Evolutionary conservation across 2,329 filamentous ascomycete species (phyloP).

Genomic region (Cadophora sp.): DNA sequence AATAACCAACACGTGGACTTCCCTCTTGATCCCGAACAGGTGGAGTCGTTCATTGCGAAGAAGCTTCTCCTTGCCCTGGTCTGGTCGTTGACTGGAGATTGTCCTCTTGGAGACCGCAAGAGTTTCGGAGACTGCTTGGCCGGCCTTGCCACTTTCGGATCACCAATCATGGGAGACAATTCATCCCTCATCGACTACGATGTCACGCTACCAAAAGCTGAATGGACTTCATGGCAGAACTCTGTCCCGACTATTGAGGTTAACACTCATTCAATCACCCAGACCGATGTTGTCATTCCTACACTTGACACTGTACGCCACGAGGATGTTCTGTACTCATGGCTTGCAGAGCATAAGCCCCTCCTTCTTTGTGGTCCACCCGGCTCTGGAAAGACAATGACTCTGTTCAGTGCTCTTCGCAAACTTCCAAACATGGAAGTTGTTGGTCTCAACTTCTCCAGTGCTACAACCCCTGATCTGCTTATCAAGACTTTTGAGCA

Average conservation of each 20-base stretch:
- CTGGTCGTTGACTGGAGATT: conserved; percentile 96
- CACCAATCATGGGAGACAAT: conserved; percentile 77
- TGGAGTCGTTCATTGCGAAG: conserved; percentile 89
- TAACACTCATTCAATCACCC: conserved; percentile 96
- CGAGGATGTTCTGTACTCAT: conserved; percentile 99
- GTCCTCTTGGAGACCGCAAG: conserved; percentile 86
- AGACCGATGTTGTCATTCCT: conserved; percentile 98
- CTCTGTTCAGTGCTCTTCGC: conserved; percentile 93
- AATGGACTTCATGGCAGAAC: conserved; percentile 93
- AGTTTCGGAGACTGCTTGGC: conserved; percentile 85
- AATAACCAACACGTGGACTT: conserved; percentile 95
- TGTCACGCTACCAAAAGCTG: conserved; percentile 81
- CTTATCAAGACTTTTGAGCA: conserved; percentile 99
- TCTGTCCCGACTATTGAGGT: conserved; percentile 95
- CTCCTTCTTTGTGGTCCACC: conserved; percentile 95
- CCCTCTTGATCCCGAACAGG: conserved; percentile 85
- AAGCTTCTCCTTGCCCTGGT: conserved; percentile 91
- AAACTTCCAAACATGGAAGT: conserved; percentile 99
- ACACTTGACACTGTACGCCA: conserved; percentile 97
- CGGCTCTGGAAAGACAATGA: conserved; percentile 99
- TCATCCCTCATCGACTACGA: conserved; percentile 96
- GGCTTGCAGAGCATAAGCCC: conserved; percentile 98
- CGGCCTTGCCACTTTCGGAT: conserved; percentile 83
- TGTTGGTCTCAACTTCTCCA: conserved; percentile 98
- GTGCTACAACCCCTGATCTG: conserved; percentile 95